Percentiles rank a stretch among this genome's conserved stretches.
Evolutionary conservation across 441 rosid species (phyloP).

Genomic region (Aquilaria agallochum): DNA sequence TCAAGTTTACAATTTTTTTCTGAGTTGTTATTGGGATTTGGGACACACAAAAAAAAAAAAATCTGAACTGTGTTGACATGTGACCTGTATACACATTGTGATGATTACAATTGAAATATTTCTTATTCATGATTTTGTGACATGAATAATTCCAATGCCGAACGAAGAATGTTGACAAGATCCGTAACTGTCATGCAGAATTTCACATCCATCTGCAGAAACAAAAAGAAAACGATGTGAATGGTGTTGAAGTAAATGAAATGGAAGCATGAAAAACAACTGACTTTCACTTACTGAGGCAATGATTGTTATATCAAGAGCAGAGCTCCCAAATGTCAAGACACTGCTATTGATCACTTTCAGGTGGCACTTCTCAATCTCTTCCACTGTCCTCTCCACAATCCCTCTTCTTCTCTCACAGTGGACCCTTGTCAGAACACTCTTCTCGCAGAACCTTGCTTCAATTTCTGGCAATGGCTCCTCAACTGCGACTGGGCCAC

Average conservation of each 20-base stretch:
- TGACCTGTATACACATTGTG: too few species aligned
- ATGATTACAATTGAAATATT: too few species aligned
- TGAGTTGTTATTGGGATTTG: too few species aligned
- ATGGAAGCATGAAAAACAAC: too few species aligned
- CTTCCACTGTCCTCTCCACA: constrained; percentile 44
- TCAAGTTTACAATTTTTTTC: too few species aligned
- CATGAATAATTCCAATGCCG: constrained; percentile 38
- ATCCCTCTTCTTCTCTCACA: constrained; percentile 61
- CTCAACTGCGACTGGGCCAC: constrained; percentile 16
- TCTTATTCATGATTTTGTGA: background rate
- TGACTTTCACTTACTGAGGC: constrained; percentile 28
- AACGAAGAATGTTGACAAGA: constrained; percentile 54
- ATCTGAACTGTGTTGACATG: too few species aligned
- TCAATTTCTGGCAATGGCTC: constrained; percentile 57
- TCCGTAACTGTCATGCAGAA: constrained; percentile 53
- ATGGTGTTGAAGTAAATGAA: too few species aligned
- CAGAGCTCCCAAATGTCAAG: constrained; percentile 54
- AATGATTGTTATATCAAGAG: constrained; percentile 57
- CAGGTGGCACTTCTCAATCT: constrained; percentile 53
- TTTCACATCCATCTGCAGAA: constrained; percentile 58
- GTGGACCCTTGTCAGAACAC: constrained; percentile 64
- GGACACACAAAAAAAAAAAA: too few species aligned
- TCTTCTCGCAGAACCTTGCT: constrained; percentile 55
- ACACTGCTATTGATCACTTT: constrained; percentile 46
- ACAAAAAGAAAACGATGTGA: background rate